phyloP scores from a whole-genome alignment of 176 grass and related monocot species.

The Triticum urartu region DNA sequence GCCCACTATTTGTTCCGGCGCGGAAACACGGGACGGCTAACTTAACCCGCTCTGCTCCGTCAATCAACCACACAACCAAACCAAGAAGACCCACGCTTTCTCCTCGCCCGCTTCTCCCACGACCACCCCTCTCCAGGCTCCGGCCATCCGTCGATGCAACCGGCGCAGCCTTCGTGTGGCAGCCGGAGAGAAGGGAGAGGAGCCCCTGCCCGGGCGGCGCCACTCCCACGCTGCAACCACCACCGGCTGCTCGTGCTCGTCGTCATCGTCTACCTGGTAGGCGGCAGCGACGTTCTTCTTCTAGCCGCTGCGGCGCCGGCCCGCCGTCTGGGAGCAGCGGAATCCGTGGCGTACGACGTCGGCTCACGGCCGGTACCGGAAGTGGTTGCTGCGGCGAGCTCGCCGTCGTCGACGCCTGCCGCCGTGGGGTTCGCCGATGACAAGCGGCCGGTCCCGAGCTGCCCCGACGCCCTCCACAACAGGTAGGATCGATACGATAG shows the following conservation, averaged over 20 bases:
- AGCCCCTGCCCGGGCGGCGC: neutral
- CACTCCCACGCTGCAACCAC: neutral
- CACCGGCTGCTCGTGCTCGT: neutral
- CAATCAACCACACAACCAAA: neutral
- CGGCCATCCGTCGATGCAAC: constrained; percentile 21
- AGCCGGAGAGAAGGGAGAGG: neutral
- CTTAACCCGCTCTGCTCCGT: neutral
- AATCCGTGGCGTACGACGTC: neutral
- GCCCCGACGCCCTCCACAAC: constrained; percentile 53
- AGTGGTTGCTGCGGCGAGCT: neutral
- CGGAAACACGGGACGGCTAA: constrained; percentile 25
- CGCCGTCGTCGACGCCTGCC: neutral
- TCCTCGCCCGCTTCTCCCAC: neutral
- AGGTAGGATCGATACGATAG: constrained; percentile 16
- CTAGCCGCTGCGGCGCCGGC: neutral
- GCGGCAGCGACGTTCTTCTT: neutral
- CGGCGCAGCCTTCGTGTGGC: neutral
- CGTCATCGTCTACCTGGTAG: neutral
- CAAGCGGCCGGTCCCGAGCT: constrained; percentile 53
- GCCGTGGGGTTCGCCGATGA: constrained; percentile 8
- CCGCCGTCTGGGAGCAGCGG: neutral
- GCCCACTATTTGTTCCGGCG: constrained; percentile 16
- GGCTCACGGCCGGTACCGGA: constrained; percentile 36
- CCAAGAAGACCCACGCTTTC: neutral
- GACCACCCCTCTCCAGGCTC: neutral